Percentiles rank a stretch among this genome's conserved stretches.
Evolutionary conservation across 108 stramenopile genomes (phyloP).

Genomic region (Cyclotella cryptica): DNA sequence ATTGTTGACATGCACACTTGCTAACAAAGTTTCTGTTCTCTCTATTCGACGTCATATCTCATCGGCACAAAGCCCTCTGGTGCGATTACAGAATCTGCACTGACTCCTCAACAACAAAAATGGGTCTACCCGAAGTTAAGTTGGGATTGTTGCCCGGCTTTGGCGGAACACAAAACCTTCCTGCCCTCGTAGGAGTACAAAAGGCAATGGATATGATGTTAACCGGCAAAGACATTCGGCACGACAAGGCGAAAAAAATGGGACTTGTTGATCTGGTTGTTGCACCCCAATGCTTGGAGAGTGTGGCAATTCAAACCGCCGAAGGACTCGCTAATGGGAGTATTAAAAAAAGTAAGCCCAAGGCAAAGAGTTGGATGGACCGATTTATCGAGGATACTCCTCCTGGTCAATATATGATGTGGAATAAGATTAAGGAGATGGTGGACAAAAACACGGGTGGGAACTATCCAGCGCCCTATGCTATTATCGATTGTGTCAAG

Average conservation of each 20-base stretch:
- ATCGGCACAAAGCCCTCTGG: constrained; percentile 79
- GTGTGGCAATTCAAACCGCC: constrained; percentile 89
- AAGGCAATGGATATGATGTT: constrained; percentile 97
- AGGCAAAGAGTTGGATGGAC: constrained; percentile 83
- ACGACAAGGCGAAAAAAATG: constrained; percentile 97
- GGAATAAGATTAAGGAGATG: constrained; percentile 92
- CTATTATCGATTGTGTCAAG: constrained; percentile 95
- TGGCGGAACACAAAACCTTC: constrained; percentile 98
- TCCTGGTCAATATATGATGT: constrained; percentile 90
- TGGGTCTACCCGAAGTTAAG: constrained; percentile 98
- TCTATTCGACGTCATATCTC: not conserved
- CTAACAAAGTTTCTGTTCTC: not conserved
- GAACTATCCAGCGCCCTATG: constrained; percentile 95
- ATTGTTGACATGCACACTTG: not conserved
- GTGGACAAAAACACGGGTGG: constrained; percentile 95
- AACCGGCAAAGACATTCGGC: constrained; percentile 95
- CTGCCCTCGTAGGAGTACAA: constrained; percentile 90
- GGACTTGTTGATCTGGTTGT: constrained; percentile 97
- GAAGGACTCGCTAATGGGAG: constrained; percentile 83
- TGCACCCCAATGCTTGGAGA: constrained; percentile 88
- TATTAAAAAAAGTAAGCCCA: constrained; percentile 87
- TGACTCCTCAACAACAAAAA: constrained; percentile 90
- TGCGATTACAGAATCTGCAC: constrained; percentile 98
- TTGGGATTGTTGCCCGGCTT: constrained; percentile 97
- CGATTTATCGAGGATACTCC: constrained; percentile 92